Conservation (phyloP, 2,329 filamentous ascomycete species). For the Trichoderma afroharzianum region DNA sequence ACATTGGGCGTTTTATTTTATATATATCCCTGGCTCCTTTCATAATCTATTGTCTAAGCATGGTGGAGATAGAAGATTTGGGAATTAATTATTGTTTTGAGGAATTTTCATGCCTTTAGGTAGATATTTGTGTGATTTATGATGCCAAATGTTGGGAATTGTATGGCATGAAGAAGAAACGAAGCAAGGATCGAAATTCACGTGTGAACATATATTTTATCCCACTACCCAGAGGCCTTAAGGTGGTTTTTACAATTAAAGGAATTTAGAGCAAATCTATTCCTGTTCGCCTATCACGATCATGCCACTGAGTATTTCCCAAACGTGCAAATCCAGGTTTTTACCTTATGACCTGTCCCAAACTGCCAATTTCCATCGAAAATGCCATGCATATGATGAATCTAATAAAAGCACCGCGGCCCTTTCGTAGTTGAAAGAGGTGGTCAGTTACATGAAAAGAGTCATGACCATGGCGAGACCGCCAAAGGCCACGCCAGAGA, state of each 20-base stretch:
- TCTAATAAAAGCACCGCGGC: not conserved
- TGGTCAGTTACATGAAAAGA: slow-evolving; percentile 25
- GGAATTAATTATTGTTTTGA: not conserved
- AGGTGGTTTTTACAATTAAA: not conserved
- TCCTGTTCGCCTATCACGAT: not conserved
- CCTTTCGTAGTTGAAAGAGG: not conserved
- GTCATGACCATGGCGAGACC: slow-evolving; percentile 27
- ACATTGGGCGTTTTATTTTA: slow-evolving; percentile 6
- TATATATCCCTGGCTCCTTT: slow-evolving; percentile 9
- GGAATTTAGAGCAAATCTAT: not conserved
- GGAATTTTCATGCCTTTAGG: not conserved
- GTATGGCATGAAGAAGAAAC: not conserved
- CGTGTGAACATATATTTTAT: not conserved
- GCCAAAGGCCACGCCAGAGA: slow-evolving; percentile 26
- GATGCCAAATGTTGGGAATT: not conserved
- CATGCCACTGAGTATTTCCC: not conserved
- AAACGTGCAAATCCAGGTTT: slow-evolving; percentile 14
- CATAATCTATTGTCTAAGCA: not conserved
- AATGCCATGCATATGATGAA: not conserved
- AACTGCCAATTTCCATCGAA: not conserved
- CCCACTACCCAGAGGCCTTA: not conserved
- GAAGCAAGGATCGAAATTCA: not conserved
- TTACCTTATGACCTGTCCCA: not conserved
- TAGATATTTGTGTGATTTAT: not conserved
- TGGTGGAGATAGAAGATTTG: not conserved